These are phyloP conservation scores for Volvox reticuliferus DNA, from an alignment of 139 green algal species.

Conservation along the genomic window DNA sequence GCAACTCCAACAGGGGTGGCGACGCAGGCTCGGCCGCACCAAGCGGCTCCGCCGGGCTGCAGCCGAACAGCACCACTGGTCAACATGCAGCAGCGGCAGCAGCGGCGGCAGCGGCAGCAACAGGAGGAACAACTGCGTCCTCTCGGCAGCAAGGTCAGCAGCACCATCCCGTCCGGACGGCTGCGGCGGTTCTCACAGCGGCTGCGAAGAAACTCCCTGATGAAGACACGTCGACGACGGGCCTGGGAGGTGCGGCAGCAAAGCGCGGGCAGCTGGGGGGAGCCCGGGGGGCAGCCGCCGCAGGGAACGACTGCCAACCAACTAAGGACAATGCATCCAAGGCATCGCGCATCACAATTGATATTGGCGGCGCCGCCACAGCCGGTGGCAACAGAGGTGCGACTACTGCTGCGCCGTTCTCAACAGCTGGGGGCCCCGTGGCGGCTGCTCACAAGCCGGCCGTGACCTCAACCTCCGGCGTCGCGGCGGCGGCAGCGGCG, in stretches of 20 bases:
- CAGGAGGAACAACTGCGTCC: not conserved
- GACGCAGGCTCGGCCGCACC: not conserved
- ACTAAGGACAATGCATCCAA: conserved; percentile 26
- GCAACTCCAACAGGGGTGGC: not conserved
- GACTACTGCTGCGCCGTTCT: not conserved
- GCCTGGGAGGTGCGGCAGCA: not conserved
- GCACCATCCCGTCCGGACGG: not conserved
- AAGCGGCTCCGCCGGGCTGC: not conserved
- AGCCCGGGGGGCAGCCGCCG: not conserved
- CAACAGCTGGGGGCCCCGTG: not conserved
- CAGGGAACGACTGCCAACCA: conserved; percentile 5
- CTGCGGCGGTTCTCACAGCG: not conserved
- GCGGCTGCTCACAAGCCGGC: not conserved
- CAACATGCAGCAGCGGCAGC: too few species aligned
- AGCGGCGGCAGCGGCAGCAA: not conserved
- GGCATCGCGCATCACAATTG: not conserved
- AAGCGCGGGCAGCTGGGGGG: not conserved
- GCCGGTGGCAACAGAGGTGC: not conserved
- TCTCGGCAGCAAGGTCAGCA: not conserved
- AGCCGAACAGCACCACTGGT: not conserved
- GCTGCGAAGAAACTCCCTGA: not conserved
- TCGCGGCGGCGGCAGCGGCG: not conserved
- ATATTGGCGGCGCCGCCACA: not conserved
- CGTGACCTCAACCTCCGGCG: not conserved
- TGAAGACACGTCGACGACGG: not conserved